These are phyloP conservation scores for Conringia planisiliqua DNA, from an alignment of 345 rosid genomes.

Conservation along the genomic window DNA sequence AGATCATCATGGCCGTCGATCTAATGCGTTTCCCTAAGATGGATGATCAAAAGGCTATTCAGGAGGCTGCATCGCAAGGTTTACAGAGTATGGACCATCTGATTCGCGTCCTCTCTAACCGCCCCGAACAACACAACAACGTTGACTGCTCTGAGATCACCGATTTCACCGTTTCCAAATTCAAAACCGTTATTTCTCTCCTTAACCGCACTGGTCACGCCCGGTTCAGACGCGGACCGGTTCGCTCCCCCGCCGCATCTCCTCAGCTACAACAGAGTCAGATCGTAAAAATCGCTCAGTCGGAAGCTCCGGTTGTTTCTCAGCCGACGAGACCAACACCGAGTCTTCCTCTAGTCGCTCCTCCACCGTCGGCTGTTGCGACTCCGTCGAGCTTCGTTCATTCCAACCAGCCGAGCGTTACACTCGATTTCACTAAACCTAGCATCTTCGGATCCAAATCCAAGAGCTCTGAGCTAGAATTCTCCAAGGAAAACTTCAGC, in stretches of 20 bases:
- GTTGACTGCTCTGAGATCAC: slow-evolving; percentile 64
- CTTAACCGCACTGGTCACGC: slow-evolving; percentile 88
- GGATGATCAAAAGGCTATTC: slow-evolving; percentile 74
- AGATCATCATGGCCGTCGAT: slow-evolving; percentile 57
- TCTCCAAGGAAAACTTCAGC: slow-evolving; percentile 68
- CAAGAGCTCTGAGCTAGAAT: slow-evolving; percentile 53
- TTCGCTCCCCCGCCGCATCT: slow-evolving; percentile 33
- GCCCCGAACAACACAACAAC: slow-evolving; percentile 29
- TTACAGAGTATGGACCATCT: slow-evolving; percentile 78
- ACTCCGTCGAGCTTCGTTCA: slow-evolving; percentile 40
- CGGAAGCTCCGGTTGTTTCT: slow-evolving; percentile 10
- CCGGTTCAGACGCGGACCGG: slow-evolving; percentile 80
- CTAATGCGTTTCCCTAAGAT: slow-evolving; percentile 56
- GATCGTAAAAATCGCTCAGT: slow-evolving; percentile 2
- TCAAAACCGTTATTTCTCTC: slow-evolving; percentile 70
- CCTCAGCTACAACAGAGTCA: slow-evolving; percentile 11
- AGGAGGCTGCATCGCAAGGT: slow-evolving; percentile 86
- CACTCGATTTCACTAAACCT: slow-evolving; percentile 79
- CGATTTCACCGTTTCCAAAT: slow-evolving; percentile 72
- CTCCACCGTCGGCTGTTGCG: slow-evolving; percentile 5
- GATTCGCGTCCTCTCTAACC: slow-evolving; percentile 62
- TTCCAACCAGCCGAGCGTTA: slow-evolving; percentile 56
- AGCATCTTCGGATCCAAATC: slow-evolving; percentile 42
- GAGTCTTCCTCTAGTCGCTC: slow-evolving; percentile 2
- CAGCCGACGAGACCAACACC: slow-evolving; percentile 6